phyloP scores from a whole-genome alignment of 2,329 filamentous ascomycete genomes.

The Pestalotiopsis sp. region DNA sequence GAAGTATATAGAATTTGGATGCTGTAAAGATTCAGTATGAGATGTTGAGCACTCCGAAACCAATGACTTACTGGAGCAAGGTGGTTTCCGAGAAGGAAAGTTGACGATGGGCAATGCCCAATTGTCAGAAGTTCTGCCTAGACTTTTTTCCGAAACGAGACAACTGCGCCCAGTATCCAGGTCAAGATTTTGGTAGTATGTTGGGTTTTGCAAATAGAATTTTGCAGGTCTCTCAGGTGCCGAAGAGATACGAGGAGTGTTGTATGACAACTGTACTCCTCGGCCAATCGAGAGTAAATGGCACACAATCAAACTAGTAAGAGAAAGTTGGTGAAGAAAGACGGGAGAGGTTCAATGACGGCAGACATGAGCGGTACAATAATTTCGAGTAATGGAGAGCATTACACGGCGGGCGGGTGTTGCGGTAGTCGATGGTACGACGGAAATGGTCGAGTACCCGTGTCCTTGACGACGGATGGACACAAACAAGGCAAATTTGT shows the following conservation, averaged over 20 bases:
- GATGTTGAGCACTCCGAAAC: neutral
- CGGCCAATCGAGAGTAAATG: neutral
- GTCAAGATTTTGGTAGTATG: neutral
- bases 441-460: slow-evolving; percentile 8
- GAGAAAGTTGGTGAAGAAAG: neutral
- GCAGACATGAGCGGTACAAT: slow-evolving; percentile 23
- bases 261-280: neutral
- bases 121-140: neutral
- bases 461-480: slow-evolving; percentile 3
- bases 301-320: neutral
- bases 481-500: slow-evolving; percentile 11
- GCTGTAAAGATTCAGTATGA: neutral
- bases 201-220: neutral
- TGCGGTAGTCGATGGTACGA: slow-evolving; percentile 15
- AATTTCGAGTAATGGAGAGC: slow-evolving; percentile 23
- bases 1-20: neutral
- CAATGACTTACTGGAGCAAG: slow-evolving; percentile 2
- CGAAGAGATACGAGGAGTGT: neutral
- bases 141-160: neutral
- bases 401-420: slow-evolving; percentile 22
- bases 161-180: neutral
- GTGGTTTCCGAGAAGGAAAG: neutral
- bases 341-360: slow-evolving; percentile 20
- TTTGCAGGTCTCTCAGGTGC: neutral
- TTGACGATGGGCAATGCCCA: neutral